Base-by-base conservation (phyloP, 2,329 filamentous ascomycete genomes). In the Celoporthe dispersa region DNA sequence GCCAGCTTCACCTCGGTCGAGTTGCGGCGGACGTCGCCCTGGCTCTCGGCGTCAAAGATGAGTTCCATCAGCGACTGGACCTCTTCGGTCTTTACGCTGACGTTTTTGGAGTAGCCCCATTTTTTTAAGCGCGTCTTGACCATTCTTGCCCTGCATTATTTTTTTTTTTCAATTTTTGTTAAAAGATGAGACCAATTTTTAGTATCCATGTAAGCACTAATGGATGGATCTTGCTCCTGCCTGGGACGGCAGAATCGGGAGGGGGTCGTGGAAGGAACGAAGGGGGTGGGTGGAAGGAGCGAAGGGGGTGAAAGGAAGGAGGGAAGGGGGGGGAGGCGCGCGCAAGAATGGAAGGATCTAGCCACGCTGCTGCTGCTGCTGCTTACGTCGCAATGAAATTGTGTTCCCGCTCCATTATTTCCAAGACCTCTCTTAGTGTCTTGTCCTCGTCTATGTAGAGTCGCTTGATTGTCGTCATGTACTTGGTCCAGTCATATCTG, bases 341-440 rank as follows among this genome's bases (percentile, higher is more conserved):
- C 12, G n/a, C n/a, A n/a, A n/a, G n/a, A 3, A 64, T 31, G 1
- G 14, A 19, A 25, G 31, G 7, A 28, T 44, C 37, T 53, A 44
- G 22, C 33, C 39, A 39, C 25, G 33, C 25, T 9, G 12, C 37
- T 39, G 37, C 37, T 39, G 2, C 37, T 39, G 35, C 35, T 28
- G 63, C 72, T 72, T 66, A 75, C 74, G 74, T 75, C 35, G 71
- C 74, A 31, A 72, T 53, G 31, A 75, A 75, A 35, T 66, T 67
- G 62, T 75, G 70, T 8, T 73, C 68, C 39, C 66, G 66, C 44
- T 68, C 67, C 74, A 75, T 75, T 14, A 71, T 71, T 2, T 66
- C 68, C 68, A 74, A 65, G 22, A 75, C 73, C 44, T 74, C 73
- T 28, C 70, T 73, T 28, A 75, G 63, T 16, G 73, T 67, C 57